Base-by-base conservation (phyloP, 2,329 filamentous ascomycete species). In the Penicillium fuscoglaucum region DNA sequence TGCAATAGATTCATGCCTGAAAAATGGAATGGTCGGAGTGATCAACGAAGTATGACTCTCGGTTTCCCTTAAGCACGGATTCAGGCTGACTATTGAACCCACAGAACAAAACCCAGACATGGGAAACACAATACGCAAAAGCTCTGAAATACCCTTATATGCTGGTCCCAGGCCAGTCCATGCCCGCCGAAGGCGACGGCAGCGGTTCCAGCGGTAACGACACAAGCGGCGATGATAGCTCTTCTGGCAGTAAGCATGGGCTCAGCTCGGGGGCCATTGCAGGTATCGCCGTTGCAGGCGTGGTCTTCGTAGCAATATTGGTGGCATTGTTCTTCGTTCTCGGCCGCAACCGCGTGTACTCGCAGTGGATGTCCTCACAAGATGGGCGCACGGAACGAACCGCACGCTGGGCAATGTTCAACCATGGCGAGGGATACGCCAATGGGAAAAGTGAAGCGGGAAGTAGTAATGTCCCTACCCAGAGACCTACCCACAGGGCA, bases 1-100 rank as follows among this genome's bases (percentile, higher is more conserved):
- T 0, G 88, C 88, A 0, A 81, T 84, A 0, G 82, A 79, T 0
- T 90, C 87, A 2, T 93, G 90, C 67, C 79, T 80, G 3, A 72
- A 76, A 3, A 82, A 87, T 44, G 81, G 84, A 24, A 93, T 93
- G 90, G 82, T 93, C 17, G 90, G 89, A 3, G 88, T 84, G 1
- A 87, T 93, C 64, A 93, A 93, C 68, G 83, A 87, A 7, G 84
- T 87, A 77, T 60, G 79, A 57, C 21, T 19, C 19, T 35, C 26
- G 26, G 21, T 28, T 37, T 35, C 15, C 24, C n/a, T 21, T 1
- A 2, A 15, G 12, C 2, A n/a, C 21, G 19, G 10, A 39, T 40
- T 15, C 8, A 41, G 28, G 29, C 58, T 68, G 24, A 67, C 60
- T 28, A 6, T 5, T 7, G 4, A n/a, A 33, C 7, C 21, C 12